phyloP scores from a whole-genome alignment of 1,284 basidiomycete genomes.

The Tranzscheliella williamsii region DNA sequence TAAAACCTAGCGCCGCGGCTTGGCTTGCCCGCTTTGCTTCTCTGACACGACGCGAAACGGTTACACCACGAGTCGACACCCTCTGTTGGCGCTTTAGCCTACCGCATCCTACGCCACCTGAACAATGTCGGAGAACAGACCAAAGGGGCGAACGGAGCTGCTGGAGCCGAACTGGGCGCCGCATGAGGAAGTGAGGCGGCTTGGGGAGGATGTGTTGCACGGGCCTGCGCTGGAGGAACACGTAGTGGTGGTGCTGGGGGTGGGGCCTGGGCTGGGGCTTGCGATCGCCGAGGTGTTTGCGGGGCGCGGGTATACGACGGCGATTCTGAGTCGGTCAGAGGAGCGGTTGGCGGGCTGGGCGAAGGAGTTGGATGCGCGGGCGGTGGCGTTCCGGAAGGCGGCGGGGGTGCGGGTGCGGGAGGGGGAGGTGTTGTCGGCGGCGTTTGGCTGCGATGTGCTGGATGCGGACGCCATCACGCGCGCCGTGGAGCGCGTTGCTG shows the following conservation, averaged over 20 bases:
- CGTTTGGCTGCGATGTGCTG: conserved; percentile 47
- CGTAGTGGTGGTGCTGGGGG: conserved; percentile 41
- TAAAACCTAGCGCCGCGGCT: no score
- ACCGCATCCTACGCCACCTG: no score
- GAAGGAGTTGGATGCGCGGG: conserved; percentile 11
- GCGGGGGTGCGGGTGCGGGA: background rate
- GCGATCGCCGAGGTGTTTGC: conserved; percentile 43
- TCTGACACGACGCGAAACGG: no score
- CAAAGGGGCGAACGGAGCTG: conserved; percentile 20
- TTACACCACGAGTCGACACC: no score
- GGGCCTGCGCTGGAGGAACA: conserved; percentile 31
- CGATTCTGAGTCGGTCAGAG: conserved; percentile 42
- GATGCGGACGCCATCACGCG: conserved; percentile 15
- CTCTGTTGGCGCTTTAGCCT: no score
- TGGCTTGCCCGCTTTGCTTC: no score
- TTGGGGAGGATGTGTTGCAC: conserved; percentile 33
- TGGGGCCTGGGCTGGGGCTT: conserved; percentile 47
- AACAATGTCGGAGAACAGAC: background rate
- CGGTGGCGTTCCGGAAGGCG: conserved; percentile 6
- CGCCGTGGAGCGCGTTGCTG: conserved; percentile 14
- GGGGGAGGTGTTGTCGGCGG: conserved; percentile 13
- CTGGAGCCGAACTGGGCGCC: conserved; percentile 27
- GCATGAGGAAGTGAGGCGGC: conserved; percentile 10
- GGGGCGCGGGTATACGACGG: conserved; percentile 39
- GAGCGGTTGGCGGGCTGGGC: conserved; percentile 34